phyloP scores from a whole-genome alignment of 164 flowering plant species.

The Saururus chinensis region DNA sequence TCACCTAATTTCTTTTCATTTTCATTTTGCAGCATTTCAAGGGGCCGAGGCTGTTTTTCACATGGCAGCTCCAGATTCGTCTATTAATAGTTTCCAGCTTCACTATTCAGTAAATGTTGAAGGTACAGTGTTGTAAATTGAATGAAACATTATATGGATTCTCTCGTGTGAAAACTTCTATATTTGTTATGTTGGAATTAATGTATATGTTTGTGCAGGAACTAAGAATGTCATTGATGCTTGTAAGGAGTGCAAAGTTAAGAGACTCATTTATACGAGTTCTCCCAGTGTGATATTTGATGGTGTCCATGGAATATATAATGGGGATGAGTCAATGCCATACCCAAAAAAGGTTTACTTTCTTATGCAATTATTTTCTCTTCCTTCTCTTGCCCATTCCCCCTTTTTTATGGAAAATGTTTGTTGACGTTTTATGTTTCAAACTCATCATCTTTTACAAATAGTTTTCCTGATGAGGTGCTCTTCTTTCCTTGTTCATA shows the following conservation, averaged over 20 bases:
- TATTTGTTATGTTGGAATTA: conserved; percentile 5
- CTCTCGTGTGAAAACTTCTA: not conserved
- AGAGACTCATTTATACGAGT: conserved; percentile 83
- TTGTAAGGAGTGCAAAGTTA: conserved; percentile 66
- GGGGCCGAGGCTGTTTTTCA: conserved; percentile 91
- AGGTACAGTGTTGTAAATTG: conserved; percentile 48
- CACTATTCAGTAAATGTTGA: conserved; percentile 86
- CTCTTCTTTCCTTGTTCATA: conserved; percentile 1
- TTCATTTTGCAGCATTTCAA: conserved; percentile 40
- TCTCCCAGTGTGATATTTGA: conserved; percentile 98
- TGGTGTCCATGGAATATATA: conserved; percentile 67
- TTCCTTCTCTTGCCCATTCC: not conserved
- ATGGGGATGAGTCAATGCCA: conserved; percentile 79
- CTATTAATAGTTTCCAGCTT: conserved; percentile 74
- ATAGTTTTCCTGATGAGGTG: not conserved
- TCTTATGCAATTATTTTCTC: not conserved
- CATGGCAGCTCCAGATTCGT: conserved; percentile 99
- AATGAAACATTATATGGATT: too few relatives aligned
- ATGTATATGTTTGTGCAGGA: conserved; percentile 30
- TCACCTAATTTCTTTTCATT: not conserved
- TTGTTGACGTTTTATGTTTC: not conserved
- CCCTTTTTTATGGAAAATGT: too few relatives aligned
- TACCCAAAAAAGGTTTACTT: conserved; percentile 65
- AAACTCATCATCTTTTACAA: not conserved
- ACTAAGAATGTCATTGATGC: conserved; percentile 85